phyloP scores from a whole-genome alignment of 208 protist species.

The Kentomonas sorsogonicus region DNA sequence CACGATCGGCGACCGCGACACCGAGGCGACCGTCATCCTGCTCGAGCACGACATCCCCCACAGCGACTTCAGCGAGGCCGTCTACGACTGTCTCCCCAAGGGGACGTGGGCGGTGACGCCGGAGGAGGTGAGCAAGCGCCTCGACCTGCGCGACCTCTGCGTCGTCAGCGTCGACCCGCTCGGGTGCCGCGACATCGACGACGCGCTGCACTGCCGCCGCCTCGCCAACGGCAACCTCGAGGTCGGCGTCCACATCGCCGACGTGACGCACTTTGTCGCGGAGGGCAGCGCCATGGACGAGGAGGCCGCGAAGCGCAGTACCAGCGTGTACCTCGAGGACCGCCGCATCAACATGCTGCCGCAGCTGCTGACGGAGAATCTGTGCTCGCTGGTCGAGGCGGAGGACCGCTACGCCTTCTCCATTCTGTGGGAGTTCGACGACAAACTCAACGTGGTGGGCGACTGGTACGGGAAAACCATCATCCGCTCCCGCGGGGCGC shows the following conservation, averaged over 20 bases:
- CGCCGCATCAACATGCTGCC: constrained; percentile 97
- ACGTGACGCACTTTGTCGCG: constrained; percentile 94
- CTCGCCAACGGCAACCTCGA: constrained; percentile 84
- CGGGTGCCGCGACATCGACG: constrained; percentile 91
- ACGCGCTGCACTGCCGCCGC: constrained; percentile 80
- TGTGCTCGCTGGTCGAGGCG: constrained; percentile 91
- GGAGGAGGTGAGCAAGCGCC: constrained; percentile 62
- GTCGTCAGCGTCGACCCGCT: constrained; percentile 94
- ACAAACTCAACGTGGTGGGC: constrained; percentile 76
- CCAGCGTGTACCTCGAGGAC: constrained; percentile 95
- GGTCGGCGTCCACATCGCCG: constrained; percentile 97
- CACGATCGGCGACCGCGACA: constrained; percentile 91
- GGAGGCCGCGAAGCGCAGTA: constrained; percentile 91
- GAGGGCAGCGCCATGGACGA: constrained; percentile 91
- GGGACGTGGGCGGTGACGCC: constrained; percentile 78
- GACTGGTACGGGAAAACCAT: constrained; percentile 91
- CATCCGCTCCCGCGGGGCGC: constrained; percentile 85
- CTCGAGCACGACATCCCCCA: constrained; percentile 92
- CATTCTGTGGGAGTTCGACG: constrained; percentile 92
- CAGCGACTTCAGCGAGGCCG: constrained; percentile 87
- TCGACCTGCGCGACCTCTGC: constrained; percentile 85
- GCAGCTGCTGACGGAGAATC: constrained; percentile 92
- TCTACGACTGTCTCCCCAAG: constrained; percentile 87
- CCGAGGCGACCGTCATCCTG: constrained; percentile 92
- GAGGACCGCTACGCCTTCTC: constrained; percentile 93